Base-by-base conservation (phyloP, 2,329 filamentous ascomycete genomes). In the Pseudogymnoascus sp. region DNA sequence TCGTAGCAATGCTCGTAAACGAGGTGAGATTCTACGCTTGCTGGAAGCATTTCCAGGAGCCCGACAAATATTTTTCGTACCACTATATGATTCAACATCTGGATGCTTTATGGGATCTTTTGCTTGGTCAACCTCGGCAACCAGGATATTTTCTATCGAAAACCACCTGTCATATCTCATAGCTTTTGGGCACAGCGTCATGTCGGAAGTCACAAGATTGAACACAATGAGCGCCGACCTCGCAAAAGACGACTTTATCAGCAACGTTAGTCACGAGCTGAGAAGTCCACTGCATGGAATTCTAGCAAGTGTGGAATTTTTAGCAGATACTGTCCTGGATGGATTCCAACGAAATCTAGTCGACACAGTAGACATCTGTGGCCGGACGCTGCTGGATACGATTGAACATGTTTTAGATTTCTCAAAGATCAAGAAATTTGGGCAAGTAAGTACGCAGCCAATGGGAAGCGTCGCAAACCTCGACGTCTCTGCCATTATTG, bases 381-480 rank as follows among this genome's bases (percentile, higher is more conserved):
- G 78, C 2, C 74, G 77, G 21, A 83, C 81, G 0, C 72, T 84
- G 1, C 73, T 82, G 0, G 80, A 84, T 65, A 82, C 80, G 0
- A 78, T 80, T 12, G 79, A 83, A 55, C 80, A 81, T 48, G 72
- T 83, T 1, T 74, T 81, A 0, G 79, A 80, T 60, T 84, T 79
- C 60, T 80, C 79, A 59, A 84, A 85, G 64, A 80, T 86, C 60
- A 79, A 81, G 65, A 78, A 67, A 0, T 71, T 71, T 29, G 67
- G 70, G 29, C 66, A 63, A 10, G 59, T 65, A 29, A 59, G 63
- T 17, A 48, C 42, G 5, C 66, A 68, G 51, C 63, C 65, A 4
- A 68, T 67, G 59, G 67, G 65, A 5, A 61, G 65, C 31, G 66
- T 69, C 5, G 65, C 67, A 5, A 66, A 73, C 63, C 66, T 72